Evolutionary conservation across 345 rosid genomes (phyloP).

Genomic region (Murraya paniculata): DNA sequence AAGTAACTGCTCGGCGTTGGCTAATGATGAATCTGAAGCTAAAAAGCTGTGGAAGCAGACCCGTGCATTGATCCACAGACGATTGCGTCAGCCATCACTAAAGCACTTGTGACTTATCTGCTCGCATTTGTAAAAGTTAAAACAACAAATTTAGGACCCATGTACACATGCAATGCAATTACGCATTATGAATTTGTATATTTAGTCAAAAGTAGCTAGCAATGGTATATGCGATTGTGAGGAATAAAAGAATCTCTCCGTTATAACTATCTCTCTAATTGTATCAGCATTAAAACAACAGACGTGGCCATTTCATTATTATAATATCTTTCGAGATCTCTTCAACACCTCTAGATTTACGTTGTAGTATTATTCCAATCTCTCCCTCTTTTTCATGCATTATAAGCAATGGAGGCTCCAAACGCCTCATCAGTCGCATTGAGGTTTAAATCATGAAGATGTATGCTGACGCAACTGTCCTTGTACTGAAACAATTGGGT

Average conservation of each 20-base stretch:
- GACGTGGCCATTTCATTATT: no score
- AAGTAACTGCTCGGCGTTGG: constrained; percentile 63
- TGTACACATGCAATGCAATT: constrained; percentile 17
- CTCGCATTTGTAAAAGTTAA: not conserved
- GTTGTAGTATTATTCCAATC: not conserved
- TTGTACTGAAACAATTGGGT: no score
- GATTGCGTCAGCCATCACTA: constrained; percentile 21
- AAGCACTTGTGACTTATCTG: not conserved
- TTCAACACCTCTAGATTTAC: not conserved
- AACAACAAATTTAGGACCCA: constrained; percentile 6
- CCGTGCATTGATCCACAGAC: constrained; percentile 46
- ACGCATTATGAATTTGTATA: not conserved
- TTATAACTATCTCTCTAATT: no score
- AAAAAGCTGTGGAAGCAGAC: constrained; percentile 59
- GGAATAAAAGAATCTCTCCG: constrained; percentile 9
- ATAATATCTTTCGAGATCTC: not conserved
- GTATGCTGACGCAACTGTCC: no score
- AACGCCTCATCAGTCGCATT: not conserved
- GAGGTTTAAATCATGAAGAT: not conserved
- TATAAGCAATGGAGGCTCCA: not conserved
- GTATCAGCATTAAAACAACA: not conserved
- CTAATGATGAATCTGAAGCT: constrained; percentile 65
- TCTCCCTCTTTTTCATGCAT: not conserved
- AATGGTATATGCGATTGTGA: not conserved
- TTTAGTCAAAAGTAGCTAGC: not conserved